A percentile compares a stretch with the other conserved stretches of the same genome.
Evolutionary conservation across 2,329 filamentous ascomycete species (phyloP).

Genomic region (Cordyceps militaris): DNA sequence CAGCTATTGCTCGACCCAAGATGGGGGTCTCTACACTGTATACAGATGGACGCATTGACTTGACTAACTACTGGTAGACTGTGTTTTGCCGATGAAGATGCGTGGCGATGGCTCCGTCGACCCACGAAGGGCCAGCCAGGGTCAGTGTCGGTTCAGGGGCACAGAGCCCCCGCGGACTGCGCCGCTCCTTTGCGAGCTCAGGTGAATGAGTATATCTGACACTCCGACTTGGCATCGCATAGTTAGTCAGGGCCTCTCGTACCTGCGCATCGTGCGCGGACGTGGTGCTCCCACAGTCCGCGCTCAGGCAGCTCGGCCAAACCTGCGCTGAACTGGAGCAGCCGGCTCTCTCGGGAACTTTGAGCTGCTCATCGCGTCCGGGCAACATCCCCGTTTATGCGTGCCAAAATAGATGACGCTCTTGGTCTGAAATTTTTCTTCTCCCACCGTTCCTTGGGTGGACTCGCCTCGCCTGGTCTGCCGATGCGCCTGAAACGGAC

Average conservation of each 20-base stretch:
- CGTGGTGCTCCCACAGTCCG: not conserved
- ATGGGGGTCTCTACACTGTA: not conserved
- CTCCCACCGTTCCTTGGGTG: not conserved
- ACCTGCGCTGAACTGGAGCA: not conserved
- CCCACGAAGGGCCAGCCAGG: not conserved
- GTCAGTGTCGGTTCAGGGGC: not conserved
- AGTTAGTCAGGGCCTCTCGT: not conserved
- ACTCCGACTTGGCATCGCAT: not conserved
- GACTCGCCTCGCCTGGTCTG: not conserved
- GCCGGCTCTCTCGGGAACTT: not conserved
- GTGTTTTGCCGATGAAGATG: not conserved
- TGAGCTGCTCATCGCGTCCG: not conserved
- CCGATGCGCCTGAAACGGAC: constrained; percentile 6
- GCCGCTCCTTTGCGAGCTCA: not conserved
- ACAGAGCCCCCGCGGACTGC: no score
- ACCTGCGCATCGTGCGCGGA: not conserved
- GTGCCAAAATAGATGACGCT: not conserved
- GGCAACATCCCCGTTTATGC: not conserved
- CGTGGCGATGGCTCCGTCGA: not conserved
- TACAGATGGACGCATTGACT: not conserved
- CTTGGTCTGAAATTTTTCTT: not conserved
- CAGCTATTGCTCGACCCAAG: not conserved
- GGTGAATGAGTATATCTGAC: not conserved
- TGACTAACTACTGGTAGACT: not conserved
- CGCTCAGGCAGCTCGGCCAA: not conserved